Evolutionary conservation across 2,329 filamentous ascomycete genomes (phyloP).

Genomic region (Xylaria sp.): DNA sequence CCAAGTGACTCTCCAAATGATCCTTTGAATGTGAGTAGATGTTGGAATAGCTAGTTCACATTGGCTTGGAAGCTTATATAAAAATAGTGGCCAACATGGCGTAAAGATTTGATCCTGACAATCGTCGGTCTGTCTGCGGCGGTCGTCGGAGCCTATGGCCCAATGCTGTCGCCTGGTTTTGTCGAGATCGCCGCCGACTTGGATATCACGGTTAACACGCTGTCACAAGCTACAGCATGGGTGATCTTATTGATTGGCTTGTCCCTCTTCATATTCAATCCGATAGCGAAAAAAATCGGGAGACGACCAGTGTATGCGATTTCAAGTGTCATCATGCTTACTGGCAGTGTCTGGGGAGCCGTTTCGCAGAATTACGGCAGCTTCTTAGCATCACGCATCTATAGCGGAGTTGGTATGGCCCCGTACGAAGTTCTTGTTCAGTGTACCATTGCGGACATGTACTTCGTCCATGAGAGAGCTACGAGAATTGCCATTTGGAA

Average conservation of each 20-base stretch:
- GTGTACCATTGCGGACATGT: conserved; percentile 61
- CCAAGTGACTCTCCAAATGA: conserved; percentile 62
- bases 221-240: conserved; percentile 61
- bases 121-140: conserved; percentile 53
- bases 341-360: conserved; percentile 60
- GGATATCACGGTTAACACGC: conserved; percentile 55
- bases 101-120: conserved; percentile 55
- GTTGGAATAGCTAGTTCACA: neutral
- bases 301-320: conserved; percentile 62
- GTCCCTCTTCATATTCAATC: conserved; percentile 62
- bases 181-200: conserved; percentile 56
- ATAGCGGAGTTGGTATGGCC: conserved; percentile 62
- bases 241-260: conserved; percentile 60
- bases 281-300: conserved; percentile 62
- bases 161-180: conserved; percentile 53
- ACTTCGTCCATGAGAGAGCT: conserved; percentile 59
- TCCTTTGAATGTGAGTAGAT: conserved; percentile 57
- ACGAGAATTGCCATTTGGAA: conserved; percentile 57
- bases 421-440: conserved; percentile 64
- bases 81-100: conserved; percentile 56
- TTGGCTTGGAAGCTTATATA: conserved; percentile 43
- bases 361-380: conserved; percentile 56
- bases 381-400: conserved; percentile 59
- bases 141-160: conserved; percentile 51
- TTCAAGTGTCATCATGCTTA: conserved; percentile 60